Evolutionary conservation across 805 yeast species (phyloP).

Genomic region (Priceomyces carsonii): DNA sequence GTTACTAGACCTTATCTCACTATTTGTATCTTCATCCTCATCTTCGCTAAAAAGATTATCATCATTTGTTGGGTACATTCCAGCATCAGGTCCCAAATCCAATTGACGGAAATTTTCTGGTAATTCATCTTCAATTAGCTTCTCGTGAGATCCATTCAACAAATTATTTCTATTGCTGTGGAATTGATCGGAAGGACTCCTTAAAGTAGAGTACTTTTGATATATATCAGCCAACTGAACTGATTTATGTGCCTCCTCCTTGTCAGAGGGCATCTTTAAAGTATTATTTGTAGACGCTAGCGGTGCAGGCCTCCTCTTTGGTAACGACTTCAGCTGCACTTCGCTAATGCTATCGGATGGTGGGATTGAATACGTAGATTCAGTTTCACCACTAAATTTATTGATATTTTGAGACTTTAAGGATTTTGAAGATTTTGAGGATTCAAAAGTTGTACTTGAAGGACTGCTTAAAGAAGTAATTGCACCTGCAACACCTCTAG

Average conservation of each 20-base stretch:
- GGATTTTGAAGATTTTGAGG: conserved; percentile 11
- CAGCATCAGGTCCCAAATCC: conserved; percentile 25
- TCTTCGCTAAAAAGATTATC: conserved; percentile 37
- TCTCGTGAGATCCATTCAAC: conserved; percentile 38
- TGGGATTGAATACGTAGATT: conserved; percentile 1
- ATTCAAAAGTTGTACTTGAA: conserved; percentile 4
- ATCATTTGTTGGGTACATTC: conserved; percentile 38
- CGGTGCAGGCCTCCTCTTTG: too few species aligned
- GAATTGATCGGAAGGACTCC: conserved; percentile 42
- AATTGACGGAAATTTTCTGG: conserved; percentile 32
- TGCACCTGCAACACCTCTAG: conserved; percentile 63
- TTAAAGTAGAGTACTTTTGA: conserved; percentile 40
- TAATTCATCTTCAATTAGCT: conserved; percentile 33
- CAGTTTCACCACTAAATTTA: too few species aligned
- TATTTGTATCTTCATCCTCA: conserved; percentile 23
- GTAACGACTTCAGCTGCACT: too few species aligned
- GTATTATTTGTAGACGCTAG: too few species aligned
- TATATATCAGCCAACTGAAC: conserved; percentile 45
- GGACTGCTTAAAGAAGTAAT: conserved; percentile 51
- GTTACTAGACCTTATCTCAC: conserved; percentile 24
- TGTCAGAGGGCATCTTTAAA: conserved; percentile 1
- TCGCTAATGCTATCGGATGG: too few species aligned
- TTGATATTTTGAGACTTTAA: too few species aligned
- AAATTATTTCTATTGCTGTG: conserved; percentile 32
- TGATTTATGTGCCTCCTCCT: conserved; percentile 33